Conservation (phyloP, 2,329 filamentous ascomycete species). For the Fusarium protoensiforme region DNA sequence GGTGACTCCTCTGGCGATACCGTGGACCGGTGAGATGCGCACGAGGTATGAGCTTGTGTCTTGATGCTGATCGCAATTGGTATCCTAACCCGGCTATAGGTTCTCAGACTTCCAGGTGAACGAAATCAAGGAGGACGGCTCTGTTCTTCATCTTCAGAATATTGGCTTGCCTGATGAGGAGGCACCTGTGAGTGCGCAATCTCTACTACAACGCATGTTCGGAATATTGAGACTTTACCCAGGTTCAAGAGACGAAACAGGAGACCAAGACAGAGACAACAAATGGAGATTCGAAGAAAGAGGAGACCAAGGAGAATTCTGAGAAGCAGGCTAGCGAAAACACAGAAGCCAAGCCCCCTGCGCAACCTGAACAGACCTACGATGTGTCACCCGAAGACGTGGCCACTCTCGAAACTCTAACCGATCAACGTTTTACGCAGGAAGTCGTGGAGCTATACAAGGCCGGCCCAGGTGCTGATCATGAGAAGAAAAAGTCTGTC, state of each 20-base stretch:
- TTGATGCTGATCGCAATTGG: background rate
- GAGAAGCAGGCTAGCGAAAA: conserved; percentile 34
- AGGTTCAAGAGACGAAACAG: conserved; percentile 28
- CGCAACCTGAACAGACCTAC: conserved; percentile 32
- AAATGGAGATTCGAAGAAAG: conserved; percentile 21
- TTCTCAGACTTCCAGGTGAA: conserved; percentile 96
- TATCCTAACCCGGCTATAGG: conserved; percentile 51
- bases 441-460: conserved; percentile 56
- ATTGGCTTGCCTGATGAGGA: conserved; percentile 47
- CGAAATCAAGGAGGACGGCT: conserved; percentile 81
- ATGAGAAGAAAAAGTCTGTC: conserved; percentile 47
- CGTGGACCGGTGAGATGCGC: conserved; percentile 55
- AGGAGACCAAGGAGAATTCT: conserved; percentile 22
- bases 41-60: conserved; percentile 45
- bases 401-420: conserved; percentile 51
- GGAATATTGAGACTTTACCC: conserved; percentile 15
- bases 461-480: conserved; percentile 45
- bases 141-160: conserved; percentile 77
- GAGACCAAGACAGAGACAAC: conserved; percentile 18
- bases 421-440: conserved; percentile 53
- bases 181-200: conserved; percentile 12
- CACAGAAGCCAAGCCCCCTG: conserved; percentile 21
- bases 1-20: conserved; percentile 49
- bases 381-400: conserved; percentile 49
- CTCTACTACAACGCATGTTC: background rate